Percentiles rank a stretch among this genome's conserved stretches.
Conservation (phyloP, 2,329 filamentous ascomycete species). For the Knoxdaviesia proteae region DNA sequence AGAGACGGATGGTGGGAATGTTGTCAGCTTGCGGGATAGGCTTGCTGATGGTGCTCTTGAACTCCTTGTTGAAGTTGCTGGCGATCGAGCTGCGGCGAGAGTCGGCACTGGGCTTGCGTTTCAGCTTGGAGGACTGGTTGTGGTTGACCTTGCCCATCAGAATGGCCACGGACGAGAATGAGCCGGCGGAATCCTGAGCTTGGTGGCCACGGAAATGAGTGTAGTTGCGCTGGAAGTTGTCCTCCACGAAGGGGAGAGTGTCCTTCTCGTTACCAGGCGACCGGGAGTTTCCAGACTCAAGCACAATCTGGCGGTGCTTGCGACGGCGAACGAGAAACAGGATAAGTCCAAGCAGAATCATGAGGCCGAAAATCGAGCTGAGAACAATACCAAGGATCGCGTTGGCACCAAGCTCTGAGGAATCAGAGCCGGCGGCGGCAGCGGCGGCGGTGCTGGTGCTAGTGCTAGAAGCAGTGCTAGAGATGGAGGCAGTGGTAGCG, state of each 20-base stretch:
- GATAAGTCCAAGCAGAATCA: constrained; percentile 46
- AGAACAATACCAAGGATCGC: constrained; percentile 62
- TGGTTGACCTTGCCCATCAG: constrained; percentile 29
- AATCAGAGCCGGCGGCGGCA: constrained; percentile 9
- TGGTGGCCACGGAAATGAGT: constrained; percentile 28
- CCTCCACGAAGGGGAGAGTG: constrained; percentile 21
- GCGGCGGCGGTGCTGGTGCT: constrained; percentile 10
- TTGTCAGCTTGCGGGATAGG: constrained; percentile 19
- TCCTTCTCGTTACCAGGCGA: constrained; percentile 30
- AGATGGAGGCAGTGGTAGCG: constrained; percentile 9
- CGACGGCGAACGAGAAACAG: constrained; percentile 35
- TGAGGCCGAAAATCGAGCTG: constrained; percentile 58
- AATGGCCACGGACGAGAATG: constrained; percentile 43
- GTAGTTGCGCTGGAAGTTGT: constrained; percentile 9
- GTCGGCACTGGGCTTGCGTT: constrained; percentile 34
- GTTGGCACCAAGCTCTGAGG: constrained; percentile 16
- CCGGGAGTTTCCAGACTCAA: constrained; percentile 6
- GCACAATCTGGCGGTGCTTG: constrained; percentile 29
- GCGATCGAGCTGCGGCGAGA: constrained; percentile 28
- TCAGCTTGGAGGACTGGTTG: constrained; percentile 13
- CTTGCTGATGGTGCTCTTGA: constrained; percentile 41
- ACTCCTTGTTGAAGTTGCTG: constrained; percentile 39
- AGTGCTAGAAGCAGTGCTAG: constrained; percentile 10
- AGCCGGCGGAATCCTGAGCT: constrained; percentile 29
- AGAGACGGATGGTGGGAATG: too few species aligned